Conservation (phyloP, 805 yeast genomes). For the Starmerella riodocensis region DNA sequence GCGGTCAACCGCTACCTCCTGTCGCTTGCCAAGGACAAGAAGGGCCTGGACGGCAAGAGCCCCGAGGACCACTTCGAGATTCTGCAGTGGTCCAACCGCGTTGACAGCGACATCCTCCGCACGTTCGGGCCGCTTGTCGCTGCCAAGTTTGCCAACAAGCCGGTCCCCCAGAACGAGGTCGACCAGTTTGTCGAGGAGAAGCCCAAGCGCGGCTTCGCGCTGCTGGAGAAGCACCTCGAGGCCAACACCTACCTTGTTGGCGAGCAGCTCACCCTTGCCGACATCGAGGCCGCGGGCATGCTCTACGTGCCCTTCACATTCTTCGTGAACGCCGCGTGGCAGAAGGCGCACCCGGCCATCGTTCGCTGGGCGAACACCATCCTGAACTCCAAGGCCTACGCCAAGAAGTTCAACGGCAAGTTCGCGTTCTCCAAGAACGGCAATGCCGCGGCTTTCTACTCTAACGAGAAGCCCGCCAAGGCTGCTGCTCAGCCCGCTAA, state of each 20-base stretch:
- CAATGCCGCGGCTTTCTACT: conserved; percentile 1
- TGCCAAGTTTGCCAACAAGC: conserved; percentile 48
- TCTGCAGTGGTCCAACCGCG: conserved; percentile 65
- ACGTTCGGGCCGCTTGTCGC: conserved; percentile 38
- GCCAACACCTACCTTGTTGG: conserved; percentile 58
- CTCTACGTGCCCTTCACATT: conserved; percentile 39
- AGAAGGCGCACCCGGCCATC: conserved; percentile 46
- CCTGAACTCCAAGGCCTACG: conserved; percentile 14
- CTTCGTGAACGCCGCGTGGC: conserved; percentile 32
- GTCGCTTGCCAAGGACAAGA: conserved; percentile 18
- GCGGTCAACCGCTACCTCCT: conserved; percentile 20
- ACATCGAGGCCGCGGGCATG: conserved; percentile 41
- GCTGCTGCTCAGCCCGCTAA: conserved; percentile 31
- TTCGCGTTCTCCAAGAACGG: conserved; percentile 13
- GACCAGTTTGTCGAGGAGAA: conserved; percentile 32
- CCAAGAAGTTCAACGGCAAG: conserved; percentile 9
- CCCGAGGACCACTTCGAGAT: conserved; percentile 26
- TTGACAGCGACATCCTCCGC: conserved; percentile 52
- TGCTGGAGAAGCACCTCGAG: conserved; percentile 36
- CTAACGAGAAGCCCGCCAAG: conserved; percentile 11
- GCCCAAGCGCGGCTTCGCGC: conserved; percentile 16
- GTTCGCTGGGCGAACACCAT: conserved; percentile 62
- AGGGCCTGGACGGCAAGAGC: conserved; percentile 17
- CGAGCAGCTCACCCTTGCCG: conserved; percentile 56
- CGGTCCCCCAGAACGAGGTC: conserved; percentile 65